Evolutionary conservation across 2,329 filamentous ascomycete species (phyloP).

Genomic region (Dichotomopilus funicola): DNA sequence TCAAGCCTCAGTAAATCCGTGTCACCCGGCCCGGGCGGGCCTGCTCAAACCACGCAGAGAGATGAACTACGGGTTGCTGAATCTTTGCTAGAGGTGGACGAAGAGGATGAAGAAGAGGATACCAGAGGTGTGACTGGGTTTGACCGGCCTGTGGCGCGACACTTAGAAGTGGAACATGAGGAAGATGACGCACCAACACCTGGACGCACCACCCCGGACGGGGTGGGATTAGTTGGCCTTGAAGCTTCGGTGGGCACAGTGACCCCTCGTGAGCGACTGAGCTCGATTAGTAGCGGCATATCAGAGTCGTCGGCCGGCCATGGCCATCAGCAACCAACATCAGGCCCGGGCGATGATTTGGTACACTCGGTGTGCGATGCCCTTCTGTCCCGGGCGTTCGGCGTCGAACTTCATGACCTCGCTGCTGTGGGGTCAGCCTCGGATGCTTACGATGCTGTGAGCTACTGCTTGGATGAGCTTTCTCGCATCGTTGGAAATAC

Average conservation of each 20-base stretch:
- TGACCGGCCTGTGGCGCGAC: too few relatives aligned
- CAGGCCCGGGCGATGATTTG: conserved; percentile 10
- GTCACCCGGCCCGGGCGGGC: neutral
- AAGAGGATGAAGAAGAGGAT: neutral
- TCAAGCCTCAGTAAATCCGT: conserved; percentile 2
- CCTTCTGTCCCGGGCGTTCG: conserved; percentile 19
- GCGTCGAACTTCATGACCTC: conserved; percentile 19
- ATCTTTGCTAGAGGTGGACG: neutral
- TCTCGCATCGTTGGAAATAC: conserved; percentile 14
- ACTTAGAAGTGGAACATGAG: too few relatives aligned
- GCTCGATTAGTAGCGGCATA: conserved; percentile 1
- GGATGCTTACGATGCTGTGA: conserved; percentile 17
- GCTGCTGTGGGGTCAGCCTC: conserved; percentile 2
- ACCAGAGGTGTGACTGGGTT: neutral
- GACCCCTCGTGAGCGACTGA: neutral
- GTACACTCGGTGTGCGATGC: conserved; percentile 18
- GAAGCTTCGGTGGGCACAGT: neutral
- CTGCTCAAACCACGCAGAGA: too few relatives aligned
- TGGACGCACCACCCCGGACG: neutral
- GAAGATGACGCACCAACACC: neutral
- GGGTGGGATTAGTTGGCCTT: neutral
- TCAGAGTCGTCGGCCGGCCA: conserved; percentile 2
- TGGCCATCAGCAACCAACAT: neutral
- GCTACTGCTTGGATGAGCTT: conserved; percentile 21
- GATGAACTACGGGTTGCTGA: neutral